These are phyloP conservation scores for Yueomyces sp. DNA, from an alignment of 805 yeast genomes.

Conservation along the genomic window DNA sequence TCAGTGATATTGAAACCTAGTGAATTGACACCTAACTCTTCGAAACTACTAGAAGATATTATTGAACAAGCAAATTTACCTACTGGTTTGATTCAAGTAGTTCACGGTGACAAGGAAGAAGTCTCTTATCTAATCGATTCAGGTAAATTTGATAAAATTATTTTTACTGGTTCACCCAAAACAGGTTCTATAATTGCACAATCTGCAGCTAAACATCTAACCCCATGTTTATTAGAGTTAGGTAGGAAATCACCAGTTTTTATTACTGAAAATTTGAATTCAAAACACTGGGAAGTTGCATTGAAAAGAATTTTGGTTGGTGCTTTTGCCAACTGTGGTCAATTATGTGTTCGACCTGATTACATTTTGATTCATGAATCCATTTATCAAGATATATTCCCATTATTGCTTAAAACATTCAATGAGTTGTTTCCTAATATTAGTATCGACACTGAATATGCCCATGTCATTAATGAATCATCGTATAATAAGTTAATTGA, in stretches of 20 bases:
- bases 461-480: constrained; percentile 48
- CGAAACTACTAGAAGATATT: constrained; percentile 42
- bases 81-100: constrained; percentile 44
- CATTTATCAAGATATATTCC: constrained; percentile 39
- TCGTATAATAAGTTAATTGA: constrained; percentile 36
- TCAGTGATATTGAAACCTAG: constrained; percentile 64
- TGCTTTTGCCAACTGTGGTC: constrained; percentile 70
- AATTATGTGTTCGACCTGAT: constrained; percentile 84
- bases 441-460: constrained; percentile 26
- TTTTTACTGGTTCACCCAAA: constrained; percentile 68
- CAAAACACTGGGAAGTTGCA: constrained; percentile 30
- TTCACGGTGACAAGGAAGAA: constrained; percentile 62
- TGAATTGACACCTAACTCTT: constrained; percentile 54
- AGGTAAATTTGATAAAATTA: constrained; percentile 64
- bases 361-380: constrained; percentile 56
- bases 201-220: constrained; percentile 74
- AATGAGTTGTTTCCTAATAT: constrained; percentile 34
- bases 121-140: constrained; percentile 41
- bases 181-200: constrained; percentile 70
- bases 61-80: constrained; percentile 36
- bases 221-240: constrained; percentile 70
- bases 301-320: constrained; percentile 68
- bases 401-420: constrained; percentile 26
- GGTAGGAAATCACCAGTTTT: constrained; percentile 91
- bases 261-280: constrained; percentile 37